Evolutionary conservation across 805 yeast genomes (phyloP).

Genomic region (Myxozyma neglecta): DNA sequence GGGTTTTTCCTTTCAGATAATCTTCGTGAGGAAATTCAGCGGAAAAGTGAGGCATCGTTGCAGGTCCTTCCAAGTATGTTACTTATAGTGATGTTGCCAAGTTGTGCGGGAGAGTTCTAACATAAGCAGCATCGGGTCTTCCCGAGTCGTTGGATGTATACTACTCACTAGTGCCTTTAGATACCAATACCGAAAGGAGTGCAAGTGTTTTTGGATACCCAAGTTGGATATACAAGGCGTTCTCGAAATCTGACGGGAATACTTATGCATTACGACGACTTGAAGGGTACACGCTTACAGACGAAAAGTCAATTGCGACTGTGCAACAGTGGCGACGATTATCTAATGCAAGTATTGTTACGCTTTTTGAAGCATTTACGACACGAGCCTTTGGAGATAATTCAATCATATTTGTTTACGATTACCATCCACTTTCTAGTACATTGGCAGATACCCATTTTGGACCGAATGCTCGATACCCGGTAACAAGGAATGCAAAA

Average conservation of each 20-base stretch:
- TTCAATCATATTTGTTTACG: constrained; percentile 76
- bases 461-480: constrained; percentile 45
- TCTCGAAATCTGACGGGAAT: constrained; percentile 74
- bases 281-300: constrained; percentile 55
- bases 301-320: constrained; percentile 59
- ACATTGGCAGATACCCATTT: constrained; percentile 72
- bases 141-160: constrained; percentile 80
- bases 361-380: constrained; percentile 78
- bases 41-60: constrained; percentile 76
- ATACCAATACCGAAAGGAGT: constrained; percentile 47
- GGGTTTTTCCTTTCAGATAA: constrained; percentile 71
- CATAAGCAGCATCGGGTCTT: constrained; percentile 49
- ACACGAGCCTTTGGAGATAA: constrained; percentile 81
- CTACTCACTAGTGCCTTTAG: constrained; percentile 83
- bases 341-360: constrained; percentile 59
- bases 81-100: neutral
- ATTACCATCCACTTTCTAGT: constrained; percentile 74
- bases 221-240: constrained; percentile 72
- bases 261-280: constrained; percentile 75
- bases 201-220: constrained; percentile 52
- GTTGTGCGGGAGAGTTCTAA: neutral
- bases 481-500: constrained; percentile 39
- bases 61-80: constrained; percentile 52
- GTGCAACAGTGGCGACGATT: constrained; percentile 66
- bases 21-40: constrained; percentile 67